Evolutionary conservation across 2,329 filamentous ascomycete genomes (phyloP), one percentile per base, ranked within the genome.

Genomic region (Verticillium longisporum): DNA sequence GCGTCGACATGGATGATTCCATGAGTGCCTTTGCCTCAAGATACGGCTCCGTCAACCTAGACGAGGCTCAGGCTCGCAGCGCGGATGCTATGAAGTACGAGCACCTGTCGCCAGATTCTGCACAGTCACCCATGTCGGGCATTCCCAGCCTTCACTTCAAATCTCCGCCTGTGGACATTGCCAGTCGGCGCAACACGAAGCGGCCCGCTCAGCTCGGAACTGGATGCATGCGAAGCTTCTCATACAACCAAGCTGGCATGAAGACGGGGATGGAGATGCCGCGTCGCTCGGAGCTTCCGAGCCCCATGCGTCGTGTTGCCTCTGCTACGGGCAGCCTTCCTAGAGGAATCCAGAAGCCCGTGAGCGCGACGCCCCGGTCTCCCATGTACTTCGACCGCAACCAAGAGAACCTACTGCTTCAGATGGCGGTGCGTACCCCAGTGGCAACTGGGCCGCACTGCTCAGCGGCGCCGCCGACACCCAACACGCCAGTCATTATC

Each of bases 131-230:
- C 31, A 57, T 64, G 59, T 60, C 63, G 62, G 37, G 56, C 13
- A 55, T 62, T 58, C 65, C 73, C 5, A 73, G 75, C 56, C 69
- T 76, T 53, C 72, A 71, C 33, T 74, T 83, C 67, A 80, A 76
- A 66, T 83, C 82, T 1, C 77, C 81, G 0, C 76, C 78, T 0
- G 75, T 81, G 60, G 83, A 85, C 65, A 81, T 85, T 63, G 83
- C 82, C 15, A 78, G 78, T 18, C 78, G 83, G 55, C 77, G 83
- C 59, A 81, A 80, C 63, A 76, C 75, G 60, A 79, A 82, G 59
- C 77, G 76, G 3, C 78, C 79, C 1, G 75, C 82, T 33, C 77
- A 79, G 34, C 73, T 84, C n/a, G 76, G 78, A 33, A 75, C 81
- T 50, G 72, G 72, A 10, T 75, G 78, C 9, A 70, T 80, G 21